Percentiles rank a stretch among this genome's conserved stretches.
These are phyloP conservation scores for Curvularia sp. DNA, from an alignment of 2,329 filamentous ascomycete species.

Conservation along the genomic window DNA sequence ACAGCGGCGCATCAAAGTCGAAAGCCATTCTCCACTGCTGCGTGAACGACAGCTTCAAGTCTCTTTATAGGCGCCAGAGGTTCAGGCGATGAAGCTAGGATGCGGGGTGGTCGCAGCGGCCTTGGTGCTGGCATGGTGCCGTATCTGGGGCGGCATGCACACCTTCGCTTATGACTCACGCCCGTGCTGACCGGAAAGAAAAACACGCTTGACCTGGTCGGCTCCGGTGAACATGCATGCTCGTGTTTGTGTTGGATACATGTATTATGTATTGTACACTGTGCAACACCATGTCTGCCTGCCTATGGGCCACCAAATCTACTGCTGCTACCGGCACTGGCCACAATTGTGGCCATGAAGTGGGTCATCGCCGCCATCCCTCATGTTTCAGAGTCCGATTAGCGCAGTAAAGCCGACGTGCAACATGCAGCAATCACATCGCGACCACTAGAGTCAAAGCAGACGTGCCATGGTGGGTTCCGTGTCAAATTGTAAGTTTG, in stretches of 20 bases:
- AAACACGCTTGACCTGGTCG: conserved; percentile 13
- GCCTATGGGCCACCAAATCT: not conserved
- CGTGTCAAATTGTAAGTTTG: not conserved
- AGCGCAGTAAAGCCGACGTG: conserved; percentile 1
- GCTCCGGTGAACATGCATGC: conserved; percentile 22
- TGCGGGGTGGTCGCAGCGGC: conserved; percentile 8
- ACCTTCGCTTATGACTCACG: conserved; percentile 35
- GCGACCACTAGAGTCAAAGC: not conserved
- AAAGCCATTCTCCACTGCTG: conserved; percentile 13
- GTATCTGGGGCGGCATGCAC: conserved; percentile 18
- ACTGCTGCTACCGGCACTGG: not conserved
- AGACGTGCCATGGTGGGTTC: not conserved
- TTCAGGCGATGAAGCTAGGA: conserved; percentile 14
- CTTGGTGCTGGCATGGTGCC: not conserved
- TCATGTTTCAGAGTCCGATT: not conserved
- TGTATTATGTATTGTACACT: conserved; percentile 10
- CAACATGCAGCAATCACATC: not conserved
- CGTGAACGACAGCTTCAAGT: conserved; percentile 6
- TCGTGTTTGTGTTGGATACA: conserved; percentile 6
- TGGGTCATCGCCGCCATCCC: not conserved
- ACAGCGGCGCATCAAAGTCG: conserved; percentile 10
- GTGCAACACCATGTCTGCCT: not conserved
- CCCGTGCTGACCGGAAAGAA: conserved; percentile 28
- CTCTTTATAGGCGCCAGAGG: conserved; percentile 1
- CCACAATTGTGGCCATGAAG: not conserved